A percentile compares a stretch with the other conserved stretches of the same genome.
phyloP scores from a whole-genome alignment of 1,284 basidiomycete species.

The Schizophyllum amplum region DNA sequence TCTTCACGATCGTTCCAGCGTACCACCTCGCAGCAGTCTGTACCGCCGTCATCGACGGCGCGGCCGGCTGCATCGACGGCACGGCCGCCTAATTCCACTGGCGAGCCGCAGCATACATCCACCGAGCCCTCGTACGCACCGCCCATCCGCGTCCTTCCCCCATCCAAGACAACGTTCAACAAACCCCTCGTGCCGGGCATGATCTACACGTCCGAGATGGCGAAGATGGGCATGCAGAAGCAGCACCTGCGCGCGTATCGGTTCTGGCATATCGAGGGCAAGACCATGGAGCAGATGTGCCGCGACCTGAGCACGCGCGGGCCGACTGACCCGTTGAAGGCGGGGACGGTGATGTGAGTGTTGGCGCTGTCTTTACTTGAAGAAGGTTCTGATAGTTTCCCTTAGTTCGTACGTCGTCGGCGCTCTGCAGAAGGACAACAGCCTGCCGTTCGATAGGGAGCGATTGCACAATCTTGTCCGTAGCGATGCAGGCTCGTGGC shows the following conservation, averaged over 20 bases:
- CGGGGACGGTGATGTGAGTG: slow-evolving; percentile 50
- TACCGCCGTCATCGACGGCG: not conserved
- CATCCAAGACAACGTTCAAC: too few species aligned
- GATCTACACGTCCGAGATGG: not conserved
- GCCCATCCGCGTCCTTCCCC: not conserved
- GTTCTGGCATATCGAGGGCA: slow-evolving; percentile 39
- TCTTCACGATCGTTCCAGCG: too few species aligned
- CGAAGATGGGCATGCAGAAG: slow-evolving; percentile 18
- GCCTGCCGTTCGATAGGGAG: too few species aligned
- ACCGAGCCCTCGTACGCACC: not conserved
- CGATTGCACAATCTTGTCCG: too few species aligned
- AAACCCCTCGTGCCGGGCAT: too few species aligned
- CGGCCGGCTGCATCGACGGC: not conserved
- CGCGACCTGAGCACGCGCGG: slow-evolving; percentile 27
- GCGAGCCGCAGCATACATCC: not conserved
- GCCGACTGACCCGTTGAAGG: slow-evolving; percentile 35
- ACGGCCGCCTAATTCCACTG: not conserved
- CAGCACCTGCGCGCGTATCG: slow-evolving; percentile 48
- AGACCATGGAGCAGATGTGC: slow-evolving; percentile 41
- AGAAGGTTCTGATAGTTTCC: too few species aligned
- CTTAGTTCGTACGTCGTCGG: too few species aligned
- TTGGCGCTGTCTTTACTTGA: too few species aligned
- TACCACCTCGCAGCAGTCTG: too few species aligned
- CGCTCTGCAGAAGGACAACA: too few species aligned
- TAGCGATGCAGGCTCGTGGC: too few species aligned